Percentiles rank a stretch among this genome's conserved stretches.
These are phyloP conservation scores for Coelastrella sp. DNA, from an alignment of 139 green algal species.

Conservation along the genomic window DNA sequence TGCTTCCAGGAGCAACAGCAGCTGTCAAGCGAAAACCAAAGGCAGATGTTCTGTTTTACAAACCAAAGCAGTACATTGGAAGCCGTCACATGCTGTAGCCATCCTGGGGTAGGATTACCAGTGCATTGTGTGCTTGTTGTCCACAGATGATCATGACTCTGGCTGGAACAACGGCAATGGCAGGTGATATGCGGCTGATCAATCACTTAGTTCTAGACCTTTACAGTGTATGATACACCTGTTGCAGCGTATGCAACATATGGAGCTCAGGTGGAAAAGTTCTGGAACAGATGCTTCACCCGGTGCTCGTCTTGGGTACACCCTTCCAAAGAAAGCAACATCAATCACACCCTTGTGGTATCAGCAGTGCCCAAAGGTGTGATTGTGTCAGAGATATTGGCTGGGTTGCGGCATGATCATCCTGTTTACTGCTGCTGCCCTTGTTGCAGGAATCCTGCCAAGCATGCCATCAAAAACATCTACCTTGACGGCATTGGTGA, in stretches of 20 bases:
- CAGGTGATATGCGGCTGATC: slow-evolving; percentile 12
- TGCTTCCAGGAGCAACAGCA: too few relatives aligned
- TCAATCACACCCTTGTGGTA: too few relatives aligned
- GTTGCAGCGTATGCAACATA: neutral
- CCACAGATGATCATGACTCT: slow-evolving; percentile 73
- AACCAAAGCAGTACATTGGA: too few relatives aligned
- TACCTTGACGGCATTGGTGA: slow-evolving; percentile 74
- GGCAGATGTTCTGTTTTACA: too few relatives aligned
- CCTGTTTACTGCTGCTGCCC: neutral
- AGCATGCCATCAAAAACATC: slow-evolving; percentile 70
- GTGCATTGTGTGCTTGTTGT: neutral
- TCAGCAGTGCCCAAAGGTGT: too few relatives aligned
- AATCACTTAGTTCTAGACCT: neutral
- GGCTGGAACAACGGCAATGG: slow-evolving; percentile 75
- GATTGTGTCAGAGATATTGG: neutral
- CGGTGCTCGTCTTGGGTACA: too few relatives aligned
- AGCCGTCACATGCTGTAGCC: neutral
- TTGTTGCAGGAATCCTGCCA: slow-evolving; percentile 57
- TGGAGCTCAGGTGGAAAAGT: too few relatives aligned
- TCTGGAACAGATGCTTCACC: too few relatives aligned
- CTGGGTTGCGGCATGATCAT: neutral
- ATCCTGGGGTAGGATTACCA: neutral
- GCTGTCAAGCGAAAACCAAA: too few relatives aligned
- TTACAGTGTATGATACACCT: neutral
- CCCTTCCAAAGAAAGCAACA: too few relatives aligned